Base-by-base conservation (phyloP, 305 asterid genomes). In the Ilex paraguariensis region DNA sequence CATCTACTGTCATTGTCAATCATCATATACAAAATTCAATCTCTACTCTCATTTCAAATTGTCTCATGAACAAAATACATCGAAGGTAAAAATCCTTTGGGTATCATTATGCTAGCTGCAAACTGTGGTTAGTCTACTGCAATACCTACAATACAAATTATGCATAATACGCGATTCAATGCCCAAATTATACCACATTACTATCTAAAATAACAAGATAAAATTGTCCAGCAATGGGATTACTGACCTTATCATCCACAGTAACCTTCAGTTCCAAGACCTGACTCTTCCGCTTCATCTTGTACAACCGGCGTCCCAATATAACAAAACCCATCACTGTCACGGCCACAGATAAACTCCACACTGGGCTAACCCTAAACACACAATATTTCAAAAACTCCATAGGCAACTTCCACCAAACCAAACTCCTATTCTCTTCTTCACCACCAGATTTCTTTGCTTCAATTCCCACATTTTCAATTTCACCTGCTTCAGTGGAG, bases 391-490 rank as follows among this genome's bases (percentile, higher is more conserved):
- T 86, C 17, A 93, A 58, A 62, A 93, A 74, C 81, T 87, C 96
- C 67, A 87, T 77, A 10, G 97, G 96, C 72, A 83, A 76, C 95
- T 85, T 93, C 97, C 98, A 93, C 98, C 96, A 87, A 31, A 85
- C 84, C 32, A 85, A 28, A 66, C 83, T 67, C 70, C 73, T 81
- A 85, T 74, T 87, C 65, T 73, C 84, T 59, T 69, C 48, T 76
- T 77, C 79, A 39, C 85, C 80, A 11, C 62, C 11, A 14, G 56
- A 17, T 62, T 51, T 59, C 49, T 64, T 76, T 61, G 46, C 49
- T 57, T 65, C 68, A 77, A 21, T 13, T 59, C 17, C 73, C 55
- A 39, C 76, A 51, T 31, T 65, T 14, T 44, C 71, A 10, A 69
- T 73, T 42, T 62, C 82, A 62, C 70, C 57, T 57, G 13, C 84